Evolutionary conservation across 768 basidiomycete genomes (phyloP).

Genomic region (Pisolithus sp.): DNA sequence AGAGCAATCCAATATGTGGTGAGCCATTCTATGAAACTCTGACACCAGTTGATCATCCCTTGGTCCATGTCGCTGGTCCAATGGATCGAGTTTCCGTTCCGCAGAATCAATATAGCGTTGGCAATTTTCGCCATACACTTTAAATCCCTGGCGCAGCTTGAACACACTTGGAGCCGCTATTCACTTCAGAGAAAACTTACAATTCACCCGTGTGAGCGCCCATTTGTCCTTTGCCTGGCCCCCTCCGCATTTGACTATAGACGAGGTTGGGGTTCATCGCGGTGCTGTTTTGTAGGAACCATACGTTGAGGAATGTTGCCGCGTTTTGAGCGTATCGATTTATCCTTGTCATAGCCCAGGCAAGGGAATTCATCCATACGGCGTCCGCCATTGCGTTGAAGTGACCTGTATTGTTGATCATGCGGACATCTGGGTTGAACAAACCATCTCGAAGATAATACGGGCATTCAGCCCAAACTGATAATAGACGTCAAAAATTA

Average conservation of each 20-base stretch:
- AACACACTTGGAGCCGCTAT: background rate
- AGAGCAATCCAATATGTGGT: constrained; percentile 42
- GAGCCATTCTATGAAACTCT: constrained; percentile 50
- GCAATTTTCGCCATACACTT: constrained; percentile 53
- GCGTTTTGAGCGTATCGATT: constrained; percentile 36
- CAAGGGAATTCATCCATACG: constrained; percentile 54
- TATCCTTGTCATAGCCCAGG: constrained; percentile 42
- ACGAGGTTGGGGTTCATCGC: constrained; percentile 61
- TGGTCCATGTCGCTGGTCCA: constrained; percentile 52
- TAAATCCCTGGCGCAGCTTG: constrained; percentile 38
- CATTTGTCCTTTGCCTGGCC: constrained; percentile 15
- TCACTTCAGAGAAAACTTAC: constrained; percentile 28
- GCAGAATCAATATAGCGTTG: constrained; percentile 46
- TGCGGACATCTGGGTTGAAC: constrained; percentile 58
- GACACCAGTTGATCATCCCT: constrained; percentile 45
- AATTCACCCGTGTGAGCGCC: constrained; percentile 50
- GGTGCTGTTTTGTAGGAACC: constrained; percentile 55
- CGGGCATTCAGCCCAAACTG: constrained; percentile 54
- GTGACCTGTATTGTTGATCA: constrained; percentile 47
- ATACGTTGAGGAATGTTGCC: constrained; percentile 44
- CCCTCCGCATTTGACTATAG: constrained; percentile 41
- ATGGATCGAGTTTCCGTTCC: constrained; percentile 40
- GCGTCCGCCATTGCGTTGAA: constrained; percentile 54
- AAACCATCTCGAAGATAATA: constrained; percentile 53
- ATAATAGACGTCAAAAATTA: background rate